Percentiles rank a stretch among this genome's conserved stretches.
phyloP scores from a whole-genome alignment of 345 rosid species.

The Camelina sativa region DNA sequence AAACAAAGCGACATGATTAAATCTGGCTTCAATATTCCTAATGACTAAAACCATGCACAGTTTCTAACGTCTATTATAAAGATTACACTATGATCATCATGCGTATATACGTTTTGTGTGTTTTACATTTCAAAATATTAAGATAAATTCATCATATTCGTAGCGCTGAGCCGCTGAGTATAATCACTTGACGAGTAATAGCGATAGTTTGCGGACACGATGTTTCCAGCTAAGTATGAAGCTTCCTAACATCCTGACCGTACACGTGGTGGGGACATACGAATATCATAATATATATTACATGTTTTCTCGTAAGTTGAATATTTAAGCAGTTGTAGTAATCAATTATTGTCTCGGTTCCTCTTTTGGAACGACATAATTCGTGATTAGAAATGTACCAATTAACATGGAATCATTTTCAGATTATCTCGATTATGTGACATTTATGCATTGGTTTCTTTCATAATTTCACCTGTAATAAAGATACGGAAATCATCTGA shows the following conservation, averaged over 20 bases:
- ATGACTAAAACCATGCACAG: neutral
- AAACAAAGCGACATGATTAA: neutral
- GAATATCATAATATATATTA: slow-evolving; percentile 2
- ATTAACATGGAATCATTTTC: neutral
- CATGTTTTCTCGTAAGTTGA: slow-evolving; percentile 30
- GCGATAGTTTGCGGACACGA: slow-evolving; percentile 42
- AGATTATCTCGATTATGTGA: neutral
- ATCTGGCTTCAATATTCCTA: neutral
- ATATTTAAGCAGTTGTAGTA: slow-evolving; percentile 13
- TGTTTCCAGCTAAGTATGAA: slow-evolving; percentile 41
- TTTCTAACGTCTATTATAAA: neutral
- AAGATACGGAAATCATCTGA: neutral
- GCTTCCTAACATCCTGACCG: slow-evolving; percentile 42
- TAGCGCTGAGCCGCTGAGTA: slow-evolving; percentile 36
- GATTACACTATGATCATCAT: slow-evolving; percentile 2
- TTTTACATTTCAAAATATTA: neutral
- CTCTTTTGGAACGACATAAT: slow-evolving; percentile 23
- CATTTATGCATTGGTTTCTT: neutral
- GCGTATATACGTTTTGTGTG: neutral
- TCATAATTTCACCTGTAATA: neutral
- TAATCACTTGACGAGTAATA: slow-evolving; percentile 39
- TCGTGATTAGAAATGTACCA: slow-evolving; percentile 9
- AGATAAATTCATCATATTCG: slow-evolving; percentile 13
- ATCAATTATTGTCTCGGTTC: slow-evolving; percentile 24
- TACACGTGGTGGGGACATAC: slow-evolving; percentile 66